Base-by-base conservation (phyloP, 176 grass and related monocot species). In the Lolium multiflorum region DNA sequence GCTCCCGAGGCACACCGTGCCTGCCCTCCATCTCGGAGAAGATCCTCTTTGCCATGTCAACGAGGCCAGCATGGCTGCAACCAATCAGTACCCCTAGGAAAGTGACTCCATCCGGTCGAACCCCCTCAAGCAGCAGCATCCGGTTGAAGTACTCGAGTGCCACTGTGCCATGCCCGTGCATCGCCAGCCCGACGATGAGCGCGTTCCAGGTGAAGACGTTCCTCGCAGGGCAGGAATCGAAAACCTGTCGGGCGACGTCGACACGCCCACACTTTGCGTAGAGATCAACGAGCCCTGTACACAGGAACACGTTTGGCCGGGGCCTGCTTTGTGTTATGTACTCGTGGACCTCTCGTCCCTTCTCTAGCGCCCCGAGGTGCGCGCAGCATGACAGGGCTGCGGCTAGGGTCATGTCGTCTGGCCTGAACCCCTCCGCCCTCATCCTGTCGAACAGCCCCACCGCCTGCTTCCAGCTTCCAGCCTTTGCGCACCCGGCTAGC, bases 131-230 rank as follows among this genome's bases (percentile, higher is more conserved):
- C 17, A 20, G 49, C 17, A 82, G 11, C 93, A 91, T 92, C 58
- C 51, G 73, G 38, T 78, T 48, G 43, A 91, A 95, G 86, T 92
- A 95, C 6, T 84, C 66, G 14, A 95, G 71, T 0, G 89, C 84
- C 21, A 70, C 10, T 17, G 21, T 51, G 21, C 86, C 88, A 50
- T 95, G 81, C 6, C 93, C 88, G 0, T 95, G 88, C 93, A 92
- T 92, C 3, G 88, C 88, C 25, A 92, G 83, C 9, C 93, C 88
- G 6, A 89, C 84, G 11, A 95, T 71, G 58, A 95, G 84, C 2
- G 86, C 93, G 6, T 95, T 92, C 90, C 93, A 95, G 0, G 90
- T 92, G 90, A 84, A 89, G 22, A 89, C 47, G 9, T 91, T 92
- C 88, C 76, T 89, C 11, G 61, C 22, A 0, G 58, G 77, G 47